Conservation (phyloP, 345 rosid genomes). For the Lenwebbia sp. region DNA sequence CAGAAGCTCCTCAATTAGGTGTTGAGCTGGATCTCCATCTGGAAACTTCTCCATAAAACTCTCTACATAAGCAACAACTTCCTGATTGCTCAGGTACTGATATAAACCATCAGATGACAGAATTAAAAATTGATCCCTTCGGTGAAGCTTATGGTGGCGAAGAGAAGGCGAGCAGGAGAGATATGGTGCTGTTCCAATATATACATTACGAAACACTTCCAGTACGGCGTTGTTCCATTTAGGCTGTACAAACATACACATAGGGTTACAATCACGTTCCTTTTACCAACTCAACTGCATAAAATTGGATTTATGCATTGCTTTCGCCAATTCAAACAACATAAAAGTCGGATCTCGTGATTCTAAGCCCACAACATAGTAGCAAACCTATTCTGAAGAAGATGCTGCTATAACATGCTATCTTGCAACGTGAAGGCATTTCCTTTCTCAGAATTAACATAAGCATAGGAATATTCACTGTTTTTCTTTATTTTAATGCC, state of each 20-base stretch:
- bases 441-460: not conserved
- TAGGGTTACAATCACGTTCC: not conserved
- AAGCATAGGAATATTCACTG: not conserved
- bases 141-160: constrained; percentile 66
- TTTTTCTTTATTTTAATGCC: not conserved
- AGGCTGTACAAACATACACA: constrained; percentile 42
- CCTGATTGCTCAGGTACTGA: constrained; percentile 85
- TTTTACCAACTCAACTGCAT: not conserved
- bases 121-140: constrained; percentile 80
- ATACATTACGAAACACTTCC: constrained; percentile 86
- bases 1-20: constrained; percentile 84
- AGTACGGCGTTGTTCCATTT: constrained; percentile 64
- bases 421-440: not conserved
- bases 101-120: constrained; percentile 95
- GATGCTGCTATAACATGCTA: not conserved
- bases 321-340: not conserved
- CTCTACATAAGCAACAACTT: constrained; percentile 79
- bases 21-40: constrained; percentile 97
- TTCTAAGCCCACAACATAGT: not conserved
- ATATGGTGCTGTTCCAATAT: constrained; percentile 82
- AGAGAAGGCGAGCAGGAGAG: constrained; percentile 82
- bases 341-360: not conserved
- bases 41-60: constrained; percentile 88
- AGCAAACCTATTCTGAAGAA: not conserved
- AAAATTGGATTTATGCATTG: not conserved